Conservation (phyloP, 805 yeast genomes). For the Ogataea parapolymorpha region DNA sequence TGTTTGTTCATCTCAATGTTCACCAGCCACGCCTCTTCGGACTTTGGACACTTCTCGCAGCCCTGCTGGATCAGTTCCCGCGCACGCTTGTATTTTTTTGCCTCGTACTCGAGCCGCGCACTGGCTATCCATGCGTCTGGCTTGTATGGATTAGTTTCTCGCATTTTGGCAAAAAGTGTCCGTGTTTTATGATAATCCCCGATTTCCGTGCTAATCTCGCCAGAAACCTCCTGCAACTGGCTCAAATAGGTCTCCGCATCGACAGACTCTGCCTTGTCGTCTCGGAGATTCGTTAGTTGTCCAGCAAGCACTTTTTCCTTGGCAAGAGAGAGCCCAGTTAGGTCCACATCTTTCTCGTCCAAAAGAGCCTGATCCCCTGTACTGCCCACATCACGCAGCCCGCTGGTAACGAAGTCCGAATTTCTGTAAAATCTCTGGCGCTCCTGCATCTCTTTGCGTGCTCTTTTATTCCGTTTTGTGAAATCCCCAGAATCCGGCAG, state of each 20-base stretch:
- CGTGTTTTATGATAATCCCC: conserved; percentile 63
- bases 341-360: conserved; percentile 35
- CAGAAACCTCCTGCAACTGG: conserved; percentile 32
- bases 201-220: conserved; percentile 29
- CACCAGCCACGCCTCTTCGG: conserved; percentile 81
- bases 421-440: conserved; percentile 75
- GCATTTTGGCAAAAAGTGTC: conserved; percentile 57
- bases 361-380: conserved; percentile 29
- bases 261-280: conserved; percentile 12
- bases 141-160: conserved; percentile 68
- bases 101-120: conserved; percentile 72
- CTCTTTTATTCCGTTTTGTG: conserved; percentile 74
- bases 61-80: conserved; percentile 67
- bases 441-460: conserved; percentile 56
- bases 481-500: conserved; percentile 88
- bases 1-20: conserved; percentile 58
- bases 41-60: conserved; percentile 60
- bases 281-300: conserved; percentile 42
- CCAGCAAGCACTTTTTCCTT: conserved; percentile 56
- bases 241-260: conserved; percentile 41
- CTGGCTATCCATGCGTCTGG: conserved; percentile 85
- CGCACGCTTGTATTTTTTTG: conserved; percentile 55
- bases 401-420: conserved; percentile 61
- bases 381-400: conserved; percentile 32
- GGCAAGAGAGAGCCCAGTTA: conserved; percentile 59